phyloP scores from a whole-genome alignment of 208 protist genomes.

The Tritrichomonas musculus region DNA sequence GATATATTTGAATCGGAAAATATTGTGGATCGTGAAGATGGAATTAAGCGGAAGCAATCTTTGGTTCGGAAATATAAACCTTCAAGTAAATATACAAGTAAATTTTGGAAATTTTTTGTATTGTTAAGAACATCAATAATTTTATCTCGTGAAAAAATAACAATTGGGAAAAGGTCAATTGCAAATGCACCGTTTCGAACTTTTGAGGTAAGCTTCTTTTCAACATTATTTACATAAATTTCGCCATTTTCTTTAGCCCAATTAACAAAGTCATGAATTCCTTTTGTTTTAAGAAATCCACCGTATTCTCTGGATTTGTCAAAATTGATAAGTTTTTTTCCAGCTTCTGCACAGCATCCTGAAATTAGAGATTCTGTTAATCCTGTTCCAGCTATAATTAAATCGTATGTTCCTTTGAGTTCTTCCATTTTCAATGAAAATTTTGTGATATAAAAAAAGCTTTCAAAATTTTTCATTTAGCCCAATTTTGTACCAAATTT shows the following conservation, averaged over 20 bases:
- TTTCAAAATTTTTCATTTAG: no score
- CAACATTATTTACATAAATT: not conserved
- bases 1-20: not conserved
- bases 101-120: not conserved
- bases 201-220: not conserved
- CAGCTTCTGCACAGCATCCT: not conserved
- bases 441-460: no score
- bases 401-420: not conserved
- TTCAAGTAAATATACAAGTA: not conserved
- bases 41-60: not conserved
- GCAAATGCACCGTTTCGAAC: not conserved
- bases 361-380: not conserved
- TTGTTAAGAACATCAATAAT: not conserved
- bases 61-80: slow-evolving; percentile 1
- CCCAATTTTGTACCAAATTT: no score
- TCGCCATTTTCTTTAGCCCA: not conserved
- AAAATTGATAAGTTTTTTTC: not conserved
- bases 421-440: not conserved
- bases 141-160: not conserved
- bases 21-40: not conserved
- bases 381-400: not conserved
- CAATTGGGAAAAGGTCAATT: not conserved
- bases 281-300: not conserved
- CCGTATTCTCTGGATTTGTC: not conserved
- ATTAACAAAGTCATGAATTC: not conserved